Conservation (phyloP, 495 filamentous ascomycete genomes). For the Penicillium angulare region DNA sequence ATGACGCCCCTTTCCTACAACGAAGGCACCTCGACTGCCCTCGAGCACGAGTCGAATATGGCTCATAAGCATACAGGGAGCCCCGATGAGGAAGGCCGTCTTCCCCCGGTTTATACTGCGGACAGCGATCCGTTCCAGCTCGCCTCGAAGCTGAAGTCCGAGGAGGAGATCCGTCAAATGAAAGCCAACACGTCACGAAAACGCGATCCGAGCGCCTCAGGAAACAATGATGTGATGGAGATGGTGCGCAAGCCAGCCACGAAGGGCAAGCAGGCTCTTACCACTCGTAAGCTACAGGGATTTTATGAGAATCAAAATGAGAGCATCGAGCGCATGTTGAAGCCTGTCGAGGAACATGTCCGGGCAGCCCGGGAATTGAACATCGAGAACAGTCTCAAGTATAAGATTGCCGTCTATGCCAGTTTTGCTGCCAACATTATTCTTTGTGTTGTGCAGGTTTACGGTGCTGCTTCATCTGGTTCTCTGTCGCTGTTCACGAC, state of each 20-base stretch:
- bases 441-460: constrained; percentile 78
- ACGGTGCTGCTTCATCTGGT: constrained; percentile 79
- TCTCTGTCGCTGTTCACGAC: constrained; percentile 96
- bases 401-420: constrained; percentile 86
- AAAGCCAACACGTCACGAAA: constrained; percentile 81
- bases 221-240: constrained; percentile 28
- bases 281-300: constrained; percentile 64
- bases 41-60: constrained; percentile 25
- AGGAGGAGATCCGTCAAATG: constrained; percentile 75
- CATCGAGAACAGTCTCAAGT: constrained; percentile 76
- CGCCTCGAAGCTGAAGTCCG: constrained; percentile 72
- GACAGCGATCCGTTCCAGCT: constrained; percentile 81
- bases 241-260: constrained; percentile 16
- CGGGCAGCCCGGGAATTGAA: constrained; percentile 76
- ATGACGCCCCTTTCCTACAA: constrained; percentile 24
- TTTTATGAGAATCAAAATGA: constrained; percentile 95
- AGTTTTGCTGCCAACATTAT: constrained; percentile 82
- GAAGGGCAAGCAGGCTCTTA: constrained; percentile 30
- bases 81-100: constrained; percentile 66
- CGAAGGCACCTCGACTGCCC: constrained; percentile 37
- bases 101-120: constrained; percentile 54
- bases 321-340: constrained; percentile 87
- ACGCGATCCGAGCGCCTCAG: constrained; percentile 52
- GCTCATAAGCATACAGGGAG: constrained; percentile 29
- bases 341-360: constrained; percentile 88